These are phyloP conservation scores for Kazachstania psychrophila DNA, from an alignment of 805 yeast genomes.

Conservation along the genomic window DNA sequence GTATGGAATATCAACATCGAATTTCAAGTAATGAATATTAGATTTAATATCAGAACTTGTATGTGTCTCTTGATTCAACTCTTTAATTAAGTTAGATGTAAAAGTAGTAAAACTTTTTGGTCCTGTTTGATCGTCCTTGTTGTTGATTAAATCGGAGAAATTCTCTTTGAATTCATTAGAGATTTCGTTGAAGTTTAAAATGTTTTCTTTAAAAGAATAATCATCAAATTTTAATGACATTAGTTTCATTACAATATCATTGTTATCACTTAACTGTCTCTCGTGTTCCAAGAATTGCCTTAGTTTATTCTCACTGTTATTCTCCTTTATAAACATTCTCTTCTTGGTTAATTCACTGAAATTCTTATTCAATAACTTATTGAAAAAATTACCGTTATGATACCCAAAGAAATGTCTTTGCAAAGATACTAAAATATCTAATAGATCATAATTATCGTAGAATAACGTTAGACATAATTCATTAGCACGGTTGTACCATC, in stretches of 20 bases:
- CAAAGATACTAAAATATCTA: constrained; percentile 38
- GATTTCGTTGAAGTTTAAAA: constrained; percentile 11
- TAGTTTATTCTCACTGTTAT: constrained; percentile 18
- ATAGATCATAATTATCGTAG: constrained; percentile 50
- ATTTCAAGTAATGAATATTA: constrained; percentile 42
- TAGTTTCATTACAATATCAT: constrained; percentile 21
- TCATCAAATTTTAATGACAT: constrained; percentile 35
- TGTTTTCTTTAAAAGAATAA: constrained; percentile 15
- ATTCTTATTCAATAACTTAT: constrained; percentile 16
- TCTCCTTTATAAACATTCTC: constrained; percentile 19
- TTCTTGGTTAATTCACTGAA: constrained; percentile 18
- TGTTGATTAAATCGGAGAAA: constrained; percentile 1
- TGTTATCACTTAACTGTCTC: constrained; percentile 3
- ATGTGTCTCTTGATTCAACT: neutral
- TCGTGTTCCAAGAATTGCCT: constrained; percentile 24
- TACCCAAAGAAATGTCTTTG: constrained; percentile 46
- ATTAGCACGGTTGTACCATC: constrained; percentile 63
- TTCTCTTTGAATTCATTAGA: constrained; percentile 1
- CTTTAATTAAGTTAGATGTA: neutral
- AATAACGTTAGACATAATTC: constrained; percentile 46
- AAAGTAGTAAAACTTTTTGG: neutral
- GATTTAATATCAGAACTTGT: constrained; percentile 13
- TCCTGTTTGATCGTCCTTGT: neutral
- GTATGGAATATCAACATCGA: constrained; percentile 65
- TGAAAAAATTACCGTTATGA: constrained; percentile 21